Evolutionary conservation across 108 stramenopile species (phyloP).

Genomic region (Hondaea fermentalgiana): DNA sequence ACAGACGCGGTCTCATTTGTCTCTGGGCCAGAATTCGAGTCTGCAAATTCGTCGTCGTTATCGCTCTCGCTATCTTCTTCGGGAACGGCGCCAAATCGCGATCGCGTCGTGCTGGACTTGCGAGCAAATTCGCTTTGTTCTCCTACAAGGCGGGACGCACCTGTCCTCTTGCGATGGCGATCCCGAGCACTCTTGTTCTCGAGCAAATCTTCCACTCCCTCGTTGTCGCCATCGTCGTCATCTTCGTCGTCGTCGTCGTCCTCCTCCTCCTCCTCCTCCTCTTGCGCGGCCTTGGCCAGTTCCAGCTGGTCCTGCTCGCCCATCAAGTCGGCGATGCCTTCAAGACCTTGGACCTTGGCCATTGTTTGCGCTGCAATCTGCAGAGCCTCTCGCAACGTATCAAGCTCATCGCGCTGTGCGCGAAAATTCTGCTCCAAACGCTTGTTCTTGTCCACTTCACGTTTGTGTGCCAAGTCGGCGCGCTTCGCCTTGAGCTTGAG

Average conservation of each 20-base stretch:
- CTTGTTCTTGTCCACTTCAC: background rate
- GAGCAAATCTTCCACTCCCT: too few relatives aligned
- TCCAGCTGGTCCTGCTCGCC: slow-evolving; percentile 12
- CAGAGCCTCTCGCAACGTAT: background rate
- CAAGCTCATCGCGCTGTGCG: background rate
- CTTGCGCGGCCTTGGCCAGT: background rate
- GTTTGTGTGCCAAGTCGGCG: background rate
- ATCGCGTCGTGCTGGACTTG: too few relatives aligned
- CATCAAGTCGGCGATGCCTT: background rate
- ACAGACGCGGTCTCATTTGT: background rate
- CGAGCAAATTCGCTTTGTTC: too few relatives aligned
- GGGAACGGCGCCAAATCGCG: background rate
- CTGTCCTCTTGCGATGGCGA: too few relatives aligned
- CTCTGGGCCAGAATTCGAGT: background rate
- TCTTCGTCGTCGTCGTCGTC: background rate
- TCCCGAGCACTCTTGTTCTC: too few relatives aligned
- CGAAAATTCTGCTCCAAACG: background rate
- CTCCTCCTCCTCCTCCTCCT: background rate
- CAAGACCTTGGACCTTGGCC: background rate
- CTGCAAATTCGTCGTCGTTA: background rate
- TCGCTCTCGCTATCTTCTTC: background rate
- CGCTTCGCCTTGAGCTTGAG: background rate
- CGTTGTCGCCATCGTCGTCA: background rate
- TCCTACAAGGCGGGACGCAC: too few relatives aligned
- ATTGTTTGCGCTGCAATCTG: slow-evolving; percentile 3